These are phyloP conservation scores for Mucor circinelloides DNA, from an alignment of 371 early-diverging fungal genomes.

Conservation along the genomic window DNA sequence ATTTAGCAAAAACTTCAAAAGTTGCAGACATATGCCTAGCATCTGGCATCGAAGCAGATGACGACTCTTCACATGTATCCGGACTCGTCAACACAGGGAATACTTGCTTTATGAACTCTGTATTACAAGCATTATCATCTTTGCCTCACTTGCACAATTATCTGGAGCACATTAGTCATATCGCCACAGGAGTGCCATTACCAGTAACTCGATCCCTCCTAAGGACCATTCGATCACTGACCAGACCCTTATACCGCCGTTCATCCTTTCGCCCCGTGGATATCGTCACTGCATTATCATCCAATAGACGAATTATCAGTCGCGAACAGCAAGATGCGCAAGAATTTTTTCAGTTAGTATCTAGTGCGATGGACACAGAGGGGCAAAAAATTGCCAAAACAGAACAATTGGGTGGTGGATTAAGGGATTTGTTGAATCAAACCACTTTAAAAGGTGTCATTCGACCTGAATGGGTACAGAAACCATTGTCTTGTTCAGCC, in stretches of 20 bases:
- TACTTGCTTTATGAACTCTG: conserved; percentile 89
- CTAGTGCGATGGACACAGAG: conserved; percentile 74
- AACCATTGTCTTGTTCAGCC: neutral
- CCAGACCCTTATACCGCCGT: conserved; percentile 30
- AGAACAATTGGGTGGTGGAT: conserved; percentile 14
- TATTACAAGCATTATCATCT: conserved; percentile 74
- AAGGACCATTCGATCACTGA: conserved; percentile 34
- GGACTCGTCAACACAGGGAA: conserved; percentile 89
- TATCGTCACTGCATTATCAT: conserved; percentile 37
- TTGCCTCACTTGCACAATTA: conserved; percentile 38
- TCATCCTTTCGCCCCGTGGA: conserved; percentile 39
- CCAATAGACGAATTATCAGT: conserved; percentile 54
- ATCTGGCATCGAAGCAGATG: conserved; percentile 7
- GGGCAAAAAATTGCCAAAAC: conserved; percentile 19
- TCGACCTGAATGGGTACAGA: neutral
- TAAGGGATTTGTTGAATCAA: conserved; percentile 19
- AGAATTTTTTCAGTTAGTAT: conserved; percentile 87
- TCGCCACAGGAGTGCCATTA: conserved; percentile 15
- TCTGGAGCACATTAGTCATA: conserved; percentile 27
- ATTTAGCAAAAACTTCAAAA: conserved; percentile 10
- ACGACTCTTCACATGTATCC: conserved; percentile 24
- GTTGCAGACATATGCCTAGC: conserved; percentile 21
- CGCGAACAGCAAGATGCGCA: conserved; percentile 92
- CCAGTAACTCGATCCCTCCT: conserved; percentile 45
- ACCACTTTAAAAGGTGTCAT: neutral